A percentile compares a stretch with the other conserved stretches of the same genome.
phyloP scores from a whole-genome alignment of 2,329 filamentous ascomycete species.

The Chrysoporthe puriensis region DNA sequence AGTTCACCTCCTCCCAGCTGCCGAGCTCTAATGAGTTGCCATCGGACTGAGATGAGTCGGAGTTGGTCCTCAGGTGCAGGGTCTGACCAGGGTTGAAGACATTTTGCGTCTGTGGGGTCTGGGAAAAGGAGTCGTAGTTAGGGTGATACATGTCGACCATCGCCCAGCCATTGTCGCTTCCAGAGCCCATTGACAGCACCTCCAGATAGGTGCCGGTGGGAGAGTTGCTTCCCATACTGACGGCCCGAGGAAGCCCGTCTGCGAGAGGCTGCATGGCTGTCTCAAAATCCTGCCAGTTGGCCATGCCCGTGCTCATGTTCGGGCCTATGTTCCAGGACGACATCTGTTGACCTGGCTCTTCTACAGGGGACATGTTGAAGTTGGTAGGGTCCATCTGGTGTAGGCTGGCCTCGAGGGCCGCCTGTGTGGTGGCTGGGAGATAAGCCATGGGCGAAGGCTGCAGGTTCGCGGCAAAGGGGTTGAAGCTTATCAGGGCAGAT shows the following conservation, averaged over 20 bases:
- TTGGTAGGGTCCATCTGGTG: constrained; percentile 59
- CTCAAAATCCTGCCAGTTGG: constrained; percentile 81
- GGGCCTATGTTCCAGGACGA: constrained; percentile 34
- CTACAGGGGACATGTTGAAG: constrained; percentile 63
- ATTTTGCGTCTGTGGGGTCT: constrained; percentile 57
- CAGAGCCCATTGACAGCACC: constrained; percentile 78
- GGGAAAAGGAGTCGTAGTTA: constrained; percentile 69
- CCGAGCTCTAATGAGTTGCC: constrained; percentile 68
- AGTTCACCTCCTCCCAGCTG: constrained; percentile 80
- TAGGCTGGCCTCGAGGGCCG: constrained; percentile 63
- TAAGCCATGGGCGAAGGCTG: constrained; percentile 64
- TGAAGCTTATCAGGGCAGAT: constrained; percentile 56
- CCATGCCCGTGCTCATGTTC: constrained; percentile 68
- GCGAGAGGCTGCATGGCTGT: constrained; percentile 55
- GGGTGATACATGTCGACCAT: constrained; percentile 76
- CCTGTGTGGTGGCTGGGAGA: constrained; percentile 64
- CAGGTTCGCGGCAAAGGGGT: constrained; percentile 54
- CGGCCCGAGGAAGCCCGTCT: constrained; percentile 48
- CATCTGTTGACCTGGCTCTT: constrained; percentile 48
- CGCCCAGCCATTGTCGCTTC: constrained; percentile 86
- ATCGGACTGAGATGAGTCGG: constrained; percentile 81
- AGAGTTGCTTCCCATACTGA: constrained; percentile 63
- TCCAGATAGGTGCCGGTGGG: constrained; percentile 83
- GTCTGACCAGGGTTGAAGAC: constrained; percentile 94
- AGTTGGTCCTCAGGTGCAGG: constrained; percentile 83